Conservation (phyloP, 2,329 filamentous ascomycete species). For the Madurella fahalii region DNA sequence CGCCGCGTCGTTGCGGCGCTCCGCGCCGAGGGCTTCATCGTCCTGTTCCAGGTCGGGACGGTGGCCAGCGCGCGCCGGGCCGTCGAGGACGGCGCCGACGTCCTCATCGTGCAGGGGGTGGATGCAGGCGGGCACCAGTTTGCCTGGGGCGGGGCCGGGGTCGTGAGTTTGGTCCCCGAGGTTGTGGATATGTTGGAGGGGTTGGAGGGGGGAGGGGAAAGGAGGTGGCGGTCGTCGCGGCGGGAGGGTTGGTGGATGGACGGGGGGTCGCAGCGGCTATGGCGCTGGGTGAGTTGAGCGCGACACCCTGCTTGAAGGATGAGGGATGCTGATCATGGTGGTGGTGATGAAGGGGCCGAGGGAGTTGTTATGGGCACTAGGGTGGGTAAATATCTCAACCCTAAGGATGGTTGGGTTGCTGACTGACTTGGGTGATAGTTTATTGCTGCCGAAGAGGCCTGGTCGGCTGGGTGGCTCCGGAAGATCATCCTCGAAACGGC, state of each 20-base stretch:
- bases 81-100: slow-evolving; percentile 48
- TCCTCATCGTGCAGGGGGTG: slow-evolving; percentile 58
- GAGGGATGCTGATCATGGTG: not conserved
- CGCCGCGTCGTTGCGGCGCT: slow-evolving; percentile 32
- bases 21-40: slow-evolving; percentile 37
- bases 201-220: slow-evolving; percentile 31
- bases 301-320: not conserved
- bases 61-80: slow-evolving; percentile 51
- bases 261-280: slow-evolving; percentile 53
- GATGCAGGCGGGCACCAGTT: slow-evolving; percentile 64
- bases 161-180: slow-evolving; percentile 56
- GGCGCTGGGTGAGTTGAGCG: slow-evolving; percentile 44
- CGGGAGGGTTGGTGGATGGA: slow-evolving; percentile 57
- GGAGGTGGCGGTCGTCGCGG: slow-evolving; percentile 46
- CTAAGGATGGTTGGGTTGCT: not conserved
- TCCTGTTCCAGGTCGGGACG: slow-evolving; percentile 61
- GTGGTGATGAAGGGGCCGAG: slow-evolving; percentile 36
- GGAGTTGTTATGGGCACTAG: slow-evolving; percentile 42
- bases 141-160: slow-evolving; percentile 43
- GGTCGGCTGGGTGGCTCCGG: slow-evolving; percentile 39
- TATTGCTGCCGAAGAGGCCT: slow-evolving; percentile 41
- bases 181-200: slow-evolving; percentile 44
- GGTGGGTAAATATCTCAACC: slow-evolving; percentile 14
- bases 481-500: slow-evolving; percentile 37
- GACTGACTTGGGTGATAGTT: slow-evolving; percentile 33